Evolutionary conservation across 1,284 basidiomycete species (phyloP), one percentile per base, ranked within the genome.

Genomic region (Meripilus lineatus): DNA sequence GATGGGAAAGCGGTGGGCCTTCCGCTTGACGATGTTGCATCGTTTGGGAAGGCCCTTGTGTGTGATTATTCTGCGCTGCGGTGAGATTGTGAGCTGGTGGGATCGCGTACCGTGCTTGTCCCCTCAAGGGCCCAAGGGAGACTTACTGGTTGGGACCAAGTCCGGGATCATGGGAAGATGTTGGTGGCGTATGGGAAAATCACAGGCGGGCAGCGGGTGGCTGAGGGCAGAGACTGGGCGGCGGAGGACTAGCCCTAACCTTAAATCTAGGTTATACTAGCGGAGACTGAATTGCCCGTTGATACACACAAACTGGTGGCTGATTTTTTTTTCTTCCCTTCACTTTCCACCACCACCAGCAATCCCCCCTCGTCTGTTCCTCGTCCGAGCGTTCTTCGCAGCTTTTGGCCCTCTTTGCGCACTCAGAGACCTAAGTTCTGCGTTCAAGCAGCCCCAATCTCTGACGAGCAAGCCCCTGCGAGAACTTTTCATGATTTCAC

Each of bases 401-500:
- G 37, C 44, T 23, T 45, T 42, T 39, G 38, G 14, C 30, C 41
- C 42, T 49, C 49, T 50, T 44, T 44, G 43, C 43, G 44, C 21
- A 22, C 46, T 46, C 49, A 50, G 49, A 50, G 49, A 42, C 17
- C 30, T 37, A 22, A 26, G 24, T 33, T 35, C 39, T 22, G n/a
- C 15, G 23, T 39, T 20, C 33, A 35, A 50, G 39, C 47, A 42
- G 18, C 22, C 22, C 33, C 4, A 10, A 5, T 26, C n/a, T n/a
- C n/a, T n/a, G n/a, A 36, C 20, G 22, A 44, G 14, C 32, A 20
- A 26, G 32, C 30, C 18, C 38, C 44, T 49, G 51, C 49, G 50
- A 45, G 51, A 47, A 50, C 44, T 17, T 46, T 55, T 47, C 49
- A 52, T 56, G 52, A 45, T 53, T 52, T 55, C 50, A 44, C 48